phyloP scores from a whole-genome alignment of 2,329 filamentous ascomycete genomes.

The Thelonectria discophora region DNA sequence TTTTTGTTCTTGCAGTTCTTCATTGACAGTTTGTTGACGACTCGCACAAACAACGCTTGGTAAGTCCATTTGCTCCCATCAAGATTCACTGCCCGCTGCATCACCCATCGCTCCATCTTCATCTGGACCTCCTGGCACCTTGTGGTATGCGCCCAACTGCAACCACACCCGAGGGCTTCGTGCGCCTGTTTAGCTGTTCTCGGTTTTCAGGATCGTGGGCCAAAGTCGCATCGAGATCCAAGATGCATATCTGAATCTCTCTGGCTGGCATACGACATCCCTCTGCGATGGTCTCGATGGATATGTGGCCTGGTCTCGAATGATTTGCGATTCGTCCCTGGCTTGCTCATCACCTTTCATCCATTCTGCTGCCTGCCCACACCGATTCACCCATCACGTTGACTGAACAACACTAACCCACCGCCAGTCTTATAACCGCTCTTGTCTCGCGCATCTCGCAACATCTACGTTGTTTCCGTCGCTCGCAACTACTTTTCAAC shows the following conservation, averaged over 20 bases:
- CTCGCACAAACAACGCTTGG: conserved; percentile 42
- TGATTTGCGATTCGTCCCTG: background rate
- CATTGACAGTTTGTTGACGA: conserved; percentile 42
- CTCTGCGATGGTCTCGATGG: too few species aligned
- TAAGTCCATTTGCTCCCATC: conserved; percentile 23
- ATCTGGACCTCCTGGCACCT: background rate
- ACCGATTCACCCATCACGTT: background rate
- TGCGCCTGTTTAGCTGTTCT: too few species aligned
- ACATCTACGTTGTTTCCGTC: conserved; percentile 20
- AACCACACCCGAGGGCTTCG: too few species aligned
- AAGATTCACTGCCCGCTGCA: background rate
- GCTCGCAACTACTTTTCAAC: background rate
- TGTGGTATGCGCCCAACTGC: too few species aligned
- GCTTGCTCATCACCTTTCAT: background rate
- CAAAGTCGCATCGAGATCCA: too few species aligned
- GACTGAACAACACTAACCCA: conserved; percentile 11
- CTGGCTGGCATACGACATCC: too few species aligned
- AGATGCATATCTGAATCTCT: too few species aligned
- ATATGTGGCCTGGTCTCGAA: background rate
- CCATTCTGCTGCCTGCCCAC: background rate
- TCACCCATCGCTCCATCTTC: background rate
- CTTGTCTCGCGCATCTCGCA: conserved; percentile 36
- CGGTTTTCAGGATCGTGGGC: too few species aligned
- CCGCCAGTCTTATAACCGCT: conserved; percentile 24
- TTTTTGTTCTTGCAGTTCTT: conserved; percentile 31